Evolutionary conservation across 2,329 filamentous ascomycete species (phyloP).

Genomic region (Zymoseptoria ardabiliae): DNA sequence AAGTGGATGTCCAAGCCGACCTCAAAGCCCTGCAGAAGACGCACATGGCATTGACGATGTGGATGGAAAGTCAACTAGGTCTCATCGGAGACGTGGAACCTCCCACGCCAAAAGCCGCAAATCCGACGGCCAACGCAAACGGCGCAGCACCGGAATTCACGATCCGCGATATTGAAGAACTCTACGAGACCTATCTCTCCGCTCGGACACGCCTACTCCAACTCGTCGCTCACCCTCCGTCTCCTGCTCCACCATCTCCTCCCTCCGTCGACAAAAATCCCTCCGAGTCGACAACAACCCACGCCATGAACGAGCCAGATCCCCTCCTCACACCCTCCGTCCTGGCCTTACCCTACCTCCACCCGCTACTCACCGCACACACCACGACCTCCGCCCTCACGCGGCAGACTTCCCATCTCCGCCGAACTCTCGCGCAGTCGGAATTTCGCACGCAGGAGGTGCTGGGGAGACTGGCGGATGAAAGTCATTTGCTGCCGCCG

Average conservation of each 20-base stretch:
- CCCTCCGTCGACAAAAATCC: not conserved
- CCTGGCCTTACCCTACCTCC: conserved; percentile 22
- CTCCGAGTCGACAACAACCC: not conserved
- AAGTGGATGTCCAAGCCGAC: conserved; percentile 12
- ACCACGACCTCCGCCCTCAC: conserved; percentile 20
- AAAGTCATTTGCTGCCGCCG: conserved; percentile 29
- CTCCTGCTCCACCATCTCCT: not conserved
- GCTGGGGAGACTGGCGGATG: conserved; percentile 26
- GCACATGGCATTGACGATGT: conserved; percentile 25
- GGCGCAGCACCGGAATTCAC: not conserved
- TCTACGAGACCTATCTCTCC: conserved; percentile 25
- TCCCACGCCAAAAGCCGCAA: conserved; percentile 4
- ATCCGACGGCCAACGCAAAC: not conserved
- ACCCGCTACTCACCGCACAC: conserved; percentile 13
- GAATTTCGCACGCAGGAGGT: conserved; percentile 21
- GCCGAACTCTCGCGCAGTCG: conserved; percentile 21
- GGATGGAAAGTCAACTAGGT: conserved; percentile 28
- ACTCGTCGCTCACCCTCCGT: conserved; percentile 13
- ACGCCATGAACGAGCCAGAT: conserved; percentile 2
- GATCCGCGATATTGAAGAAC: conserved; percentile 17
- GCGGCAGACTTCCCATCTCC: conserved; percentile 22
- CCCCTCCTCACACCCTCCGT: conserved; percentile 2
- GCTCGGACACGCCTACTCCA: conserved; percentile 19
- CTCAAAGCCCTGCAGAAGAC: conserved; percentile 24
- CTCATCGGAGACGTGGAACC: conserved; percentile 23